Evolutionary conservation across 169 alveolate species (phyloP).

Genomic region (Toxoplasma gondii): DNA sequence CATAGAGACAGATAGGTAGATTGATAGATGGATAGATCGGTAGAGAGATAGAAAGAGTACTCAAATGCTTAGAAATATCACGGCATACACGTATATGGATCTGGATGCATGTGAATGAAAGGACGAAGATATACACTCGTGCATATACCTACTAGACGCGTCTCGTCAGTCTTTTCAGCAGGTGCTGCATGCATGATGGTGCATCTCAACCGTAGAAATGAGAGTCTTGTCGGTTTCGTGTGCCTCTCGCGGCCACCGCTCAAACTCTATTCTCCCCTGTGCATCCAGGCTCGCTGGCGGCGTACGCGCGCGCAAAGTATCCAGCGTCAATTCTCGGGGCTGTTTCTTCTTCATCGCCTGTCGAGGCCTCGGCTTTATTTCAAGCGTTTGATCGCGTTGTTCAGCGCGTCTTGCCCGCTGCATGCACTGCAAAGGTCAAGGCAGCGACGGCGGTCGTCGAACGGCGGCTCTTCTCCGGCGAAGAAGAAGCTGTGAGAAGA

Average conservation of each 20-base stretch:
- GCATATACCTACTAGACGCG: too few species aligned
- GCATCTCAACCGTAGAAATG: too few species aligned
- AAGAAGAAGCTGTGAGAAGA: background rate
- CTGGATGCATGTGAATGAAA: too few species aligned
- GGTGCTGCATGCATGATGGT: background rate
- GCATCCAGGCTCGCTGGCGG: slow-evolving; percentile 13
- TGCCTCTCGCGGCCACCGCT: too few species aligned
- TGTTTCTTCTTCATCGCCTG: background rate
- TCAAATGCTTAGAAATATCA: too few species aligned
- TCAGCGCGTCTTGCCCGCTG: slow-evolving; percentile 6
- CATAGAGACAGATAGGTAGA: too few species aligned
- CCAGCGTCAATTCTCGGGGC: slow-evolving; percentile 20
- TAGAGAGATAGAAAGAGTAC: too few species aligned
- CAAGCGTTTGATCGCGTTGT: background rate
- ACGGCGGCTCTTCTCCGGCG: background rate
- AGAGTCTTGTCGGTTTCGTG: too few species aligned
- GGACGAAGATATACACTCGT: too few species aligned
- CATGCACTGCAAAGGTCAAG: background rate
- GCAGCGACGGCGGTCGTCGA: slow-evolving; percentile 14
- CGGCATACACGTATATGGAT: too few species aligned
- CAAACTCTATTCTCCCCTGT: background rate
- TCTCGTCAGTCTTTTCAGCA: too few species aligned
- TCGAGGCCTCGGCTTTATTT: background rate
- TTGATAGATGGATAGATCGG: too few species aligned
- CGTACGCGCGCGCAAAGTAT: slow-evolving; percentile 5